Evolutionary conservation across 306 rosid species (phyloP).

Genomic region (Malus orientalis): DNA sequence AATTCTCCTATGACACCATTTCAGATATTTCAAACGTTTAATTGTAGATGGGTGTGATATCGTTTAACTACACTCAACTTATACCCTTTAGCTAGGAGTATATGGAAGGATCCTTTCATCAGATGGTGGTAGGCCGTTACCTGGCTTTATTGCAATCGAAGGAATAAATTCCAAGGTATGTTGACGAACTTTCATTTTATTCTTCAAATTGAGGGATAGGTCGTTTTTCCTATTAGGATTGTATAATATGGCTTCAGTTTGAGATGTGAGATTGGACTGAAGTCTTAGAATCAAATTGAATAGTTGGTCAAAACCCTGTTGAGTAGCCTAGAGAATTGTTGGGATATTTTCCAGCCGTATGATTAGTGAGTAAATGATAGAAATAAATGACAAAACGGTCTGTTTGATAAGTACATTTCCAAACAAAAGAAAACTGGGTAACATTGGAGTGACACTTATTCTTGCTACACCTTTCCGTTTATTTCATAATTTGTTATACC

Average conservation of each 20-base stretch:
- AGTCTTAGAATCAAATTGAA: too few relatives aligned
- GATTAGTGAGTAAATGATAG: neutral
- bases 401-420: neutral
- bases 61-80: too few relatives aligned
- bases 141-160: too few relatives aligned
- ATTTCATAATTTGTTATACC: neutral
- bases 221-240: neutral
- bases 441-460: neutral
- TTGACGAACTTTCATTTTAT: neutral
- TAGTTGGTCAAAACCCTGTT: neutral
- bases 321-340: neutral
- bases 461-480: neutral
- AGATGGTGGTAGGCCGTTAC: too few relatives aligned
- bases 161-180: too few relatives aligned
- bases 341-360: neutral
- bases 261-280: neutral
- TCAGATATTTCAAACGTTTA: too few relatives aligned
- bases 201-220: neutral
- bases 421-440: neutral
- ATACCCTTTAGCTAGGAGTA: too few relatives aligned
- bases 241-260: neutral
- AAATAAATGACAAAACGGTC: too few relatives aligned
- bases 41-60: too few relatives aligned
- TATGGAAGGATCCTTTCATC: too few relatives aligned
- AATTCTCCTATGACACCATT: too few relatives aligned